Evolutionary conservation across 306 rosid species (phyloP).

Genomic region (Trifolium pratense): DNA sequence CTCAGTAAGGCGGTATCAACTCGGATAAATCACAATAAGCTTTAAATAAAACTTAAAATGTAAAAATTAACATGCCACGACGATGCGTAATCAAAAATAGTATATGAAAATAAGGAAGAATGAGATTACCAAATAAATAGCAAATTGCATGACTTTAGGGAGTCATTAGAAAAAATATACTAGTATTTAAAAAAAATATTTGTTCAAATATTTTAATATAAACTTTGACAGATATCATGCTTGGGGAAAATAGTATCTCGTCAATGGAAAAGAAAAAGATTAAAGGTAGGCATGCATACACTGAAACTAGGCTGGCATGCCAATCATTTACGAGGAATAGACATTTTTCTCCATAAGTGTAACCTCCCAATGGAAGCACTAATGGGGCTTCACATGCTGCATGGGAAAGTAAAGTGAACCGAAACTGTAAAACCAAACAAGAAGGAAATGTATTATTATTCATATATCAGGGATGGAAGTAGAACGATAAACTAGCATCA

Average conservation of each 20-base stretch:
- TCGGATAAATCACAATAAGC: constrained; percentile 25
- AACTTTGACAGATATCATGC: constrained; percentile 16
- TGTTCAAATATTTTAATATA: constrained; percentile 22
- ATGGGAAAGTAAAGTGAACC: constrained; percentile 93
- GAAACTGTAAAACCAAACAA: constrained; percentile 79
- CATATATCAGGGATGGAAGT: constrained; percentile 16
- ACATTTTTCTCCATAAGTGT: constrained; percentile 74
- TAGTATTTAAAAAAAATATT: constrained; percentile 19
- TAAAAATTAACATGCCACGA: constrained; percentile 24
- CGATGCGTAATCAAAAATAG: constrained; percentile 5
- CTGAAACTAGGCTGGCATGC: constrained; percentile 93
- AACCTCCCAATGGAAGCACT: constrained; percentile 89
- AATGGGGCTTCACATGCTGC: constrained; percentile 97
- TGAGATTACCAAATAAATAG: constrained; percentile 24
- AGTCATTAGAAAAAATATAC: constrained; percentile 22
- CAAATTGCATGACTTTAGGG: constrained; percentile 16
- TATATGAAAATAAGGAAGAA: neutral
- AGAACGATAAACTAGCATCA: constrained; percentile 33
- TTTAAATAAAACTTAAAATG: constrained; percentile 27
- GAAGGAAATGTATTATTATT: constrained; percentile 53
- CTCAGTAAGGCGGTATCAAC: constrained; percentile 39
- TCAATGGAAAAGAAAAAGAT: constrained; percentile 17
- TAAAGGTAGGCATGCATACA: constrained; percentile 55
- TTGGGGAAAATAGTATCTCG: neutral
- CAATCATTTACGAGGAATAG: constrained; percentile 85